Percentiles rank a stretch among this genome's conserved stretches.
phyloP scores from a whole-genome alignment of 805 yeast genomes.

The Zygotorulaspora florentina region DNA sequence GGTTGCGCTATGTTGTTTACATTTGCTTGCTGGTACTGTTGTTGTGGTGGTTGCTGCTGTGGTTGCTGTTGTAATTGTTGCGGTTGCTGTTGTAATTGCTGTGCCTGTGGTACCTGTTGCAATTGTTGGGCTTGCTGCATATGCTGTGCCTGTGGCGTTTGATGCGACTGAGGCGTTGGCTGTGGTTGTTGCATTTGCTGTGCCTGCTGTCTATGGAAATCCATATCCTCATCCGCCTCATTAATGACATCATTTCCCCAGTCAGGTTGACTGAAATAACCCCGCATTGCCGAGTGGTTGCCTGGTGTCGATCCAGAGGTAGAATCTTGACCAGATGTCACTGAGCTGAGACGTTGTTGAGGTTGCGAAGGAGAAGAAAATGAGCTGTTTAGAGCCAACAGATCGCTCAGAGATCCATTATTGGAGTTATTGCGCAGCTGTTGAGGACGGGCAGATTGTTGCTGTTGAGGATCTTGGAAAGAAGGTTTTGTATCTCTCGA shows the following conservation, averaged over 20 bases:
- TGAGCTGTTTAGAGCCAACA: constrained; percentile 55
- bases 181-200: constrained; percentile 33
- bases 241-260: constrained; percentile 11
- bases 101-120: constrained; percentile 12
- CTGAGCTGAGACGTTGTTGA: constrained; percentile 11
- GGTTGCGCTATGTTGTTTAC: constrained; percentile 11
- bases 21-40: constrained; percentile 14
- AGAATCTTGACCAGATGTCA: constrained; percentile 8
- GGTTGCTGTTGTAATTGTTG: constrained; percentile 9
- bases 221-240: constrained; percentile 14
- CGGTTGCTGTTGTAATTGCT: constrained; percentile 12
- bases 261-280: constrained; percentile 8
- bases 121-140: constrained; percentile 2
- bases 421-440: constrained; percentile 22
- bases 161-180: constrained; percentile 4
- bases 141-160: constrained; percentile 12
- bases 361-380: constrained; percentile 40
- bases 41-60: constrained; percentile 12
- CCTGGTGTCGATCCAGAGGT: constrained; percentile 2
- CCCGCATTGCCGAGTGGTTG: constrained; percentile 3
- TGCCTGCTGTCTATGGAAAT: constrained; percentile 1
- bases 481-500: constrained; percentile 39
- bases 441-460: constrained; percentile 12
- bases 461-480: constrained; percentile 17
- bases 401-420: constrained; percentile 59